phyloP scores from a whole-genome alignment of 2,329 filamentous ascomycete genomes.

The Alternaria sp. region DNA sequence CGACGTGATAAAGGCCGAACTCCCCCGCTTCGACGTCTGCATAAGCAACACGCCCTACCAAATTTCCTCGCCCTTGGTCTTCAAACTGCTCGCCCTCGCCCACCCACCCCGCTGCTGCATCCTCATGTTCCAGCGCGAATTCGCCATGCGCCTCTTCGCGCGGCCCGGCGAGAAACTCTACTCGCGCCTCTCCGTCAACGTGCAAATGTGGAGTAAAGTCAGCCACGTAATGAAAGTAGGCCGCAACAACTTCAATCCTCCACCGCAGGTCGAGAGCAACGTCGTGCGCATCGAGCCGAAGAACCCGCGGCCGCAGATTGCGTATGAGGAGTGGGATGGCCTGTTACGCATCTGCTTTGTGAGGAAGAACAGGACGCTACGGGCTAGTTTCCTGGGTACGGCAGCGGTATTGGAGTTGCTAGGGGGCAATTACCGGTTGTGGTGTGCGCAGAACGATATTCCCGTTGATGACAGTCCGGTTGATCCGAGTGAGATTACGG shows the following conservation, averaged over 20 bases:
- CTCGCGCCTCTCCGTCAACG: constrained; percentile 88
- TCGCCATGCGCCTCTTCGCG: constrained; percentile 87
- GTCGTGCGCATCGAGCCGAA: constrained; percentile 92
- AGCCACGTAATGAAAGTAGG: constrained; percentile 87
- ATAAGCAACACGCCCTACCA: constrained; percentile 78
- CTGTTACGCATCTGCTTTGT: constrained; percentile 82
- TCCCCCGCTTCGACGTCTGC: constrained; percentile 79
- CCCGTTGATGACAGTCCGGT: constrained; percentile 68
- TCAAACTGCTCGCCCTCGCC: constrained; percentile 82
- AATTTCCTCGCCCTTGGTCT: constrained; percentile 91
- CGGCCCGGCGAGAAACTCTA: constrained; percentile 88
- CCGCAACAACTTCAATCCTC: constrained; percentile 94
- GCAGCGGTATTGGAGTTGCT: constrained; percentile 82
- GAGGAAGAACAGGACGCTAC: constrained; percentile 88
- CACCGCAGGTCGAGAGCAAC: constrained; percentile 88
- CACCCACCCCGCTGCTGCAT: constrained; percentile 83
- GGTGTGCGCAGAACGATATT: constrained; percentile 86
- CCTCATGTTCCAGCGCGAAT: constrained; percentile 97
- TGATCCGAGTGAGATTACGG: constrained; percentile 31
- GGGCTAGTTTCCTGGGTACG: constrained; percentile 80
- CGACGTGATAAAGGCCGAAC: constrained; percentile 86
- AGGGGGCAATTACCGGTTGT: constrained; percentile 87
- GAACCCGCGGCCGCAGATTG: constrained; percentile 81
- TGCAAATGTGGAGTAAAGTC: constrained; percentile 86
- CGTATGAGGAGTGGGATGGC: constrained; percentile 95